Evolutionary conservation across 2,329 filamentous ascomycete genomes (phyloP), one percentile per base, ranked within the genome.

Genomic region (Juglanconis sp.): DNA sequence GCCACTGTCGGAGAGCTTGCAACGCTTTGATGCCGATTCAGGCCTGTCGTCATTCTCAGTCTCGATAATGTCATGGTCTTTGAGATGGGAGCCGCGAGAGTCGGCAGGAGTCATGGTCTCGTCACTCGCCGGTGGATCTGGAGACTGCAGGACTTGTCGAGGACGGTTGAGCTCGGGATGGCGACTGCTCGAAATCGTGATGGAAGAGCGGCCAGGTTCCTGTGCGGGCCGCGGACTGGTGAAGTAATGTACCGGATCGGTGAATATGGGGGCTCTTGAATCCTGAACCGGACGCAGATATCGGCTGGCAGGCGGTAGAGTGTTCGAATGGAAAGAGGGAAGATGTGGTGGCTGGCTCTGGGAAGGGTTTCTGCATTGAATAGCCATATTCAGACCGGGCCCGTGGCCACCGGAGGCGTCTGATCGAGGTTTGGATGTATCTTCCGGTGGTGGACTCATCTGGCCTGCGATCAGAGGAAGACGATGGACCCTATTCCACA

Each of bases 271-370:
- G 30, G 8, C 7, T 30, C 36, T 54, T 11, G 31, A n/a, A 11
- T 57, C 36, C 38, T 47, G 53, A 32, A 57, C 42, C 3, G 61
- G 61, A 42, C 46, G 48, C 13, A 60, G 51, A 36, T 11, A 44
- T 38, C 31, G 42, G 40, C 36, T 17, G 49, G 32, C 36, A 38
- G 57, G 38, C 3, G 44, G 35, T n/a, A 51, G 40, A 30, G 44
- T 13, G 11, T 38, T 50, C 36, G 57, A 35, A 30, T 30, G 17
- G 8, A 47, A 13, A 8, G 17, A 40, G 17, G 32, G 42, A 35
- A 24, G 17, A 42, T 7, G 34, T 24, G 36, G 24, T 10, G 42
- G n/a, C 1, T 30, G 15, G 4, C n/a, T 32, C 3, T 52, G 52
- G 7, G 32, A 15, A 32, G 49, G 4, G 8, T 38, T 49, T 4